A percentile compares a stretch with the other conserved stretches of the same genome.
Conservation (phyloP, 2,329 filamentous ascomycete genomes). For the Verruconis gallopava region DNA sequence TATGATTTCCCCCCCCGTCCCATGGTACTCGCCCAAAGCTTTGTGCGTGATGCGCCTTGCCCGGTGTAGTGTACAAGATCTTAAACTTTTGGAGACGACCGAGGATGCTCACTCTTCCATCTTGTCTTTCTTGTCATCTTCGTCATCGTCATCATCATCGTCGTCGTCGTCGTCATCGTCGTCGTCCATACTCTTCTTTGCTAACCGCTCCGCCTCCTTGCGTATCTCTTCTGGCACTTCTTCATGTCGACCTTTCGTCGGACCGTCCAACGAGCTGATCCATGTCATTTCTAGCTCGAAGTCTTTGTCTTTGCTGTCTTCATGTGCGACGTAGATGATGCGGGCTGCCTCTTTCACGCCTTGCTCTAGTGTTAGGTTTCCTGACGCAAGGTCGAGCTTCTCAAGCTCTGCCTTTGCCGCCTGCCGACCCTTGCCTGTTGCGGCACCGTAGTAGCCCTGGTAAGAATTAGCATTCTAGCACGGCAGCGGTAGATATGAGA, state of each 20-base stretch:
- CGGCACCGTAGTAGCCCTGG: conserved; percentile 89
- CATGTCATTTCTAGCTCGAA: conserved; percentile 99
- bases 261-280: conserved; percentile 75
- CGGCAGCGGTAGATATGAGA: background rate
- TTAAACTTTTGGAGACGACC: no score
- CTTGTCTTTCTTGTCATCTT: no score
- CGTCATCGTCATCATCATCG: conserved; percentile 47
- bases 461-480: conserved; percentile 1
- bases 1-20: no score
- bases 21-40: no score
- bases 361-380: conserved; percentile 65
- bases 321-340: conserved; percentile 95
- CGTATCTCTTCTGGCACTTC: conserved; percentile 83
- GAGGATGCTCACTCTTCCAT: conserved; percentile 95
- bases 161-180: conserved; percentile 76
- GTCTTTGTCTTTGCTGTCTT: conserved; percentile 99
- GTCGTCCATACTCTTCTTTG: conserved; percentile 77
- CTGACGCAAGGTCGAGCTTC: conserved; percentile 79
- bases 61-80: no score
- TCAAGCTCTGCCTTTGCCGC: conserved; percentile 96
- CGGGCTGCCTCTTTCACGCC: conserved; percentile 91
- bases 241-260: conserved; percentile 83
- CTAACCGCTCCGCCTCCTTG: conserved; percentile 85
- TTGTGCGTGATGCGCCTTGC: background rate
- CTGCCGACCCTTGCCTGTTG: conserved; percentile 92